Conservation (phyloP, 805 yeast genomes). For the Cephaloascus albidus region DNA sequence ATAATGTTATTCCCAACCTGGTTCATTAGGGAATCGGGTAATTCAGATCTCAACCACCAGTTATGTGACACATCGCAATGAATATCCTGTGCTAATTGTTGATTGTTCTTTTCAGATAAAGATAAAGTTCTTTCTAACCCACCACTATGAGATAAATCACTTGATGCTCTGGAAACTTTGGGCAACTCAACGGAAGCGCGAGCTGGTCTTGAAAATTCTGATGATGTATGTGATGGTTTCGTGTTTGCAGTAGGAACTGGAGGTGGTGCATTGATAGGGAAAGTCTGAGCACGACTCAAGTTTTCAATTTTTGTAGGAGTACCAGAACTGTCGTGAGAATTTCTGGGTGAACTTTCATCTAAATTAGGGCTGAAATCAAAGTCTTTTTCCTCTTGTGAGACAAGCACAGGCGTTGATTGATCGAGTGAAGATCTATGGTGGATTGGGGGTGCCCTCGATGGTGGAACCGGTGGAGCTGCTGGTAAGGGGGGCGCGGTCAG, state of each 20-base stretch:
- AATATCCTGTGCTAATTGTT: slow-evolving; percentile 8
- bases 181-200: not conserved
- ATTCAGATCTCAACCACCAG: slow-evolving; percentile 63
- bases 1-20: slow-evolving; percentile 39
- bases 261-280: slow-evolving; percentile 1
- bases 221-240: not conserved
- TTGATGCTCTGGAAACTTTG: not conserved
- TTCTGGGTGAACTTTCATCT: too few relatives aligned
- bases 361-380: too few relatives aligned
- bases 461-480: slow-evolving; percentile 7
- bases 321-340: slow-evolving; percentile 3
- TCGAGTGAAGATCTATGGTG: too few relatives aligned
- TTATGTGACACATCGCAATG: slow-evolving; percentile 22
- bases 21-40: slow-evolving; percentile 43
- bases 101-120: not conserved
- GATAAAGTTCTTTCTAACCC: not conserved
- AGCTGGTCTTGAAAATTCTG: not conserved
- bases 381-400: too few relatives aligned
- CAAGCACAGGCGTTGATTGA: too few relatives aligned
- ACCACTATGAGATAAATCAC: not conserved
- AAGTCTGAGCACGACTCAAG: slow-evolving; percentile 1
- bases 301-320: slow-evolving; percentile 8
- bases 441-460: slow-evolving; percentile 5
- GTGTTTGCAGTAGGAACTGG: slow-evolving; percentile 3
- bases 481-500: slow-evolving; percentile 11